phyloP scores from a whole-genome alignment of 202 grass and related monocot species.

The Musa balbisiana region DNA sequence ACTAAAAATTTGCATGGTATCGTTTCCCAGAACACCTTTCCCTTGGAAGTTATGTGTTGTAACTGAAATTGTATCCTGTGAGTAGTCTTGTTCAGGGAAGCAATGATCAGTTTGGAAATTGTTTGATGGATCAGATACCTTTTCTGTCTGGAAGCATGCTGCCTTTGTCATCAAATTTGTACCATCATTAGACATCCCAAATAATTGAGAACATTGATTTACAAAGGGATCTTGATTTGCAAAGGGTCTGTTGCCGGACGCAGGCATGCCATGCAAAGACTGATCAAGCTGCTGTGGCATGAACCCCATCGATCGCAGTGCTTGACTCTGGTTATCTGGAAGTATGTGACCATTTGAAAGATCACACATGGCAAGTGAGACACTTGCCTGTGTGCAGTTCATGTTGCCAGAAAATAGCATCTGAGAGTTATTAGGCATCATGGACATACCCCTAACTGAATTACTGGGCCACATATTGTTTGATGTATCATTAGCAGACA shows the following conservation, averaged over 20 bases:
- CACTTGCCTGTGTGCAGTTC: constrained; percentile 62
- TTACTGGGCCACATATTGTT: constrained; percentile 47
- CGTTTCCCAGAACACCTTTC: constrained; percentile 49
- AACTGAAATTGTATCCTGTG: constrained; percentile 27
- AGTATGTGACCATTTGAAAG: constrained; percentile 65
- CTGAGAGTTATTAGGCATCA: constrained; percentile 44
- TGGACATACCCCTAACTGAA: constrained; percentile 35
- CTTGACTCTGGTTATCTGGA: constrained; percentile 50
- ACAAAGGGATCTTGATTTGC: constrained; percentile 45
- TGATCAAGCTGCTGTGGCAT: constrained; percentile 60
- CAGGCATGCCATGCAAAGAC: constrained; percentile 58
- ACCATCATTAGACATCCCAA: constrained; percentile 55
- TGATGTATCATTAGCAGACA: constrained; percentile 36
- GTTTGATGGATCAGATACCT: constrained; percentile 33
- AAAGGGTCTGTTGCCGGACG: constrained; percentile 35
- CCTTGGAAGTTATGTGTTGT: constrained; percentile 60
- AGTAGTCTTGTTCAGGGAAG: constrained; percentile 38
- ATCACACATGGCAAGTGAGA: constrained; percentile 44
- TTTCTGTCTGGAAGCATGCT: constrained; percentile 43
- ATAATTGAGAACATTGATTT: constrained; percentile 71
- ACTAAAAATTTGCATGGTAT: constrained; percentile 33
- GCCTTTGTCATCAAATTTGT: constrained; percentile 39
- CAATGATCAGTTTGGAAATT: constrained; percentile 47
- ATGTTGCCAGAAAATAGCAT: constrained; percentile 41
- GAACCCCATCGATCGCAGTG: constrained; percentile 47